Evolutionary conservation across 441 rosid genomes (phyloP).

Genomic region (Rhodomyrtus psidioides): DNA sequence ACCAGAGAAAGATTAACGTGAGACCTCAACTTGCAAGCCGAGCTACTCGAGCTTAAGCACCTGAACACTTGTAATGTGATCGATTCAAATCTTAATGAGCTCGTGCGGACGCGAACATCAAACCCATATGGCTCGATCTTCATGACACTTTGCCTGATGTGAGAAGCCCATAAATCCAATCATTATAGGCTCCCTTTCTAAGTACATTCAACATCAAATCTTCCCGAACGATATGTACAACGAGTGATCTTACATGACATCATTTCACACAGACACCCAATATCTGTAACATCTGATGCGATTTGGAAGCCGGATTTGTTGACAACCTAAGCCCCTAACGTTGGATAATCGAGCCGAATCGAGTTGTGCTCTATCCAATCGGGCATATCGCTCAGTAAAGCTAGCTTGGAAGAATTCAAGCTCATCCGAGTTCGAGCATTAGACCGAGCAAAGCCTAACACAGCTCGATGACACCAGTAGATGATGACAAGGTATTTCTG

Average conservation of each 20-base stretch:
- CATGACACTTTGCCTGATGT: not conserved
- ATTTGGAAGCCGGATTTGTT: not conserved
- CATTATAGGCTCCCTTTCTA: not conserved
- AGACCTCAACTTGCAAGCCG: not conserved
- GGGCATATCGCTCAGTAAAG: rapidly evolving
- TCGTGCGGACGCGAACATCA: not conserved
- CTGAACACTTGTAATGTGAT: not conserved
- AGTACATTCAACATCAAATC: not conserved
- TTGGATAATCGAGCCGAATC: not conserved
- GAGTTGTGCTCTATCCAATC: not conserved
- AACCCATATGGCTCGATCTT: not conserved
- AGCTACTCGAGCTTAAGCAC: not conserved
- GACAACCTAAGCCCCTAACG: not conserved
- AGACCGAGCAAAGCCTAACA: no score
- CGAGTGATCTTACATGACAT: no score
- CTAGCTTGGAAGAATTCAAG: not conserved
- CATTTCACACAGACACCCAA: not conserved
- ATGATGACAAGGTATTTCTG: not conserved
- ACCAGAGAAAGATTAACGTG: not conserved
- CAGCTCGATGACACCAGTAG: not conserved
- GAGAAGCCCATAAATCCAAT: not conserved
- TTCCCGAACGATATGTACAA: not conserved
- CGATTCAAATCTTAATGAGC: not conserved
- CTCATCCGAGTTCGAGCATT: no score
- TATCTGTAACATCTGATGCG: not conserved